A percentile compares a stretch with the other conserved stretches of the same genome.
Evolutionary conservation across 176 grass and related monocot species (phyloP).

Genomic region (Melocanna baccifera): DNA sequence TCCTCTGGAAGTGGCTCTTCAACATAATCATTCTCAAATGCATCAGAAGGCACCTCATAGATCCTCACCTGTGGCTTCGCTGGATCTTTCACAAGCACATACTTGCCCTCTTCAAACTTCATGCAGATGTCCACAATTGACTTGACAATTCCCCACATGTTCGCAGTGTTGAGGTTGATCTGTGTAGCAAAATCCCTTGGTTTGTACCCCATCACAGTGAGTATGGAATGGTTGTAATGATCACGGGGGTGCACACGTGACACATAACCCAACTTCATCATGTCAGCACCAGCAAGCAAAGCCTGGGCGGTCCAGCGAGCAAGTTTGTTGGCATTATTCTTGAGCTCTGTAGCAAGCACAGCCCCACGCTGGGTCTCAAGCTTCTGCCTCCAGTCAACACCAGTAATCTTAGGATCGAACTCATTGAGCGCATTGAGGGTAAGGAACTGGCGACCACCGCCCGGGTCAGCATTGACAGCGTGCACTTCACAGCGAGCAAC

Average conservation of each 20-base stretch:
- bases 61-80: conserved; percentile 74
- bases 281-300: conserved; percentile 67
- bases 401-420: conserved; percentile 80
- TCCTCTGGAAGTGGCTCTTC: conserved; percentile 90
- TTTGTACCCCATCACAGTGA: conserved; percentile 77
- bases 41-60: conserved; percentile 71
- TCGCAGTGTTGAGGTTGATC: conserved; percentile 79
- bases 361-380: conserved; percentile 79
- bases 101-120: conserved; percentile 86
- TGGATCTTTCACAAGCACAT: conserved; percentile 83
- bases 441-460: conserved; percentile 60
- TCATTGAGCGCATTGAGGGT: conserved; percentile 71
- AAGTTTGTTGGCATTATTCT: conserved; percentile 91
- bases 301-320: conserved; percentile 82
- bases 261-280: conserved; percentile 85
- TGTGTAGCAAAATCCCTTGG: conserved; percentile 78
- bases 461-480: conserved; percentile 40
- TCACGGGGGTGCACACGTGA: conserved; percentile 69
- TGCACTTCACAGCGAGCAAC: conserved; percentile 85
- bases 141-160: conserved; percentile 95
- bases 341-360: conserved; percentile 84
- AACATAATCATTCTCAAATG: conserved; percentile 90
- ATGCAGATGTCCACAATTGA: conserved; percentile 83
- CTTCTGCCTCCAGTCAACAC: conserved; percentile 84
- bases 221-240: conserved; percentile 70